Evolutionary conservation across 169 alveolate species (phyloP), one percentile per base, ranked within the genome.

Genomic region (Miamiensis avidus): DNA sequence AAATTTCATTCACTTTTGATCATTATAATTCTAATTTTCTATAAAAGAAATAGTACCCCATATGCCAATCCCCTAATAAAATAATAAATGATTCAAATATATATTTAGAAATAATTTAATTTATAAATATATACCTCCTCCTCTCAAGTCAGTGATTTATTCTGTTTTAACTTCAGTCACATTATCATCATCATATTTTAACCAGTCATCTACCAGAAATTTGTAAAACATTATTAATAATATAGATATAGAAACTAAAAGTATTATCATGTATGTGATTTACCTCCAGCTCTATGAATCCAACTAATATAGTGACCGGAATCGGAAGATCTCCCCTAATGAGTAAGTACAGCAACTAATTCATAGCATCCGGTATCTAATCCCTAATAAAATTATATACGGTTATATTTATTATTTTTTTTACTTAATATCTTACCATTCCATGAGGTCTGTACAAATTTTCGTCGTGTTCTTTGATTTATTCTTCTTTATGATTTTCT

Each of bases 21-120:
- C 84, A 79, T 34, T 49, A 72, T 49, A 79, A 25, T 81, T 86
- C 90, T 81, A 75, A 75, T 82, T 75, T 87, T 33, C 91, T 88
- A 83, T 93, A 95, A 85, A 93, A 79, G 77, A 94, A 88, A 82
- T 93, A 86, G 86, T 95, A 95, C 4, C 96, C 97, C 95, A 93
- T 95, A 85, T 93, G 98, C 96, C 97, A 93, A 90, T 95, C 98
- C n/a, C n/a, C n/a, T n/a, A n/a, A n/a, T n/a, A n/a, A n/a, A n/a
- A n/a, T n/a, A n/a, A n/a, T n/a, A n/a, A n/a, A n/a, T n/a, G n/a
- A n/a, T n/a, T n/a, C n/a, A n/a, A n/a, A n/a, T n/a, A n/a, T n/a
- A n/a, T n/a, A n/a, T n/a, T n/a, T n/a, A n/a, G n/a, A n/a, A n/a
- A n/a, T n/a, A n/a, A n/a, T n/a, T n/a, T n/a, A n/a, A n/a, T n/a